Evolutionary conservation across 202 grass and related monocot genomes (phyloP).

Genomic region (Panicum hallii): DNA sequence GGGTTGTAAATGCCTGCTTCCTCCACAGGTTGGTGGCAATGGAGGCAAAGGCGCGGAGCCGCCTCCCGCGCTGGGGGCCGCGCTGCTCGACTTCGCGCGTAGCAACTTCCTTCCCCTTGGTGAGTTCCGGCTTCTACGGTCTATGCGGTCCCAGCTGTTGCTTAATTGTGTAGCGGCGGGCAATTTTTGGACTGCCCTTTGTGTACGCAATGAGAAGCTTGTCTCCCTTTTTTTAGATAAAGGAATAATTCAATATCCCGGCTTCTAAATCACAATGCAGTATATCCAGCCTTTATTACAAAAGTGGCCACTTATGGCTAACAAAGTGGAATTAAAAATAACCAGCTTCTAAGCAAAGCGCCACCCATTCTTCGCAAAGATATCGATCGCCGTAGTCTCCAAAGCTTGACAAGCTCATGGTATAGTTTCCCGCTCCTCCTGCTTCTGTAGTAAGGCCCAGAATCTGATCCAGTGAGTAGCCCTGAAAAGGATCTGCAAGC

Average conservation of each 20-base stretch:
- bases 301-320: neutral
- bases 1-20: slow-evolving; percentile 14
- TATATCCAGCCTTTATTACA: neutral
- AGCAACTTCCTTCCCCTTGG: slow-evolving; percentile 96
- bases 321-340: neutral
- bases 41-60: slow-evolving; percentile 33
- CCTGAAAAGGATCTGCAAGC: no score
- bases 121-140: slow-evolving; percentile 34
- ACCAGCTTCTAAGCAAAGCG: neutral
- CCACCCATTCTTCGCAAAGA: neutral
- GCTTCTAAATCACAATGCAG: neutral
- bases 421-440: neutral
- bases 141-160: slow-evolving; percentile 8
- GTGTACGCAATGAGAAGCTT: slow-evolving; percentile 13
- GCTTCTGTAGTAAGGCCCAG: neutral
- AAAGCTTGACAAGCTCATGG: neutral
- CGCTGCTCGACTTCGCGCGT: slow-evolving; percentile 53
- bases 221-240: neutral
- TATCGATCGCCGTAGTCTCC: neutral
- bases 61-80: slow-evolving; percentile 38
- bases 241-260: neutral
- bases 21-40: slow-evolving; percentile 54
- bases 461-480: neutral
- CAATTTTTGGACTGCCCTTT: neutral
- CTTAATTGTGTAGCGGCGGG: neutral